These are phyloP conservation scores for Sporisorium graminicola DNA, from an alignment of 1,284 basidiomycete genomes.

Conservation along the genomic window DNA sequence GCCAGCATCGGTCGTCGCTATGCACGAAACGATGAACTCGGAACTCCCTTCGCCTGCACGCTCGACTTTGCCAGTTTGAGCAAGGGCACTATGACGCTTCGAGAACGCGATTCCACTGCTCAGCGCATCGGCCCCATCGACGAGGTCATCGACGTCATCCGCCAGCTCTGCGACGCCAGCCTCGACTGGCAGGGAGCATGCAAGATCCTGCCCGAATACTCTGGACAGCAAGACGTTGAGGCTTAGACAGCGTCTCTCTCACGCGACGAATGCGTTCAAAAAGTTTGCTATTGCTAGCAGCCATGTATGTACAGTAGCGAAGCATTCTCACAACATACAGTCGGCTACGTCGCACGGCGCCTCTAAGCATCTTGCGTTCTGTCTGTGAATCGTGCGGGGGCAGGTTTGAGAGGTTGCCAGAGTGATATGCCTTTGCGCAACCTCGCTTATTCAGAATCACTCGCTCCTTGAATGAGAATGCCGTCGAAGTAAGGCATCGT, in stretches of 20 bases:
- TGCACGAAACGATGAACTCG: conserved; percentile 96
- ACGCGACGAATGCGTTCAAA: not conserved
- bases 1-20: conserved; percentile 97
- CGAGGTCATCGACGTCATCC: conserved; percentile 84
- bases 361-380: too few species aligned
- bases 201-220: conserved; percentile 81
- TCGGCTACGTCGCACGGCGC: not conserved
- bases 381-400: too few species aligned
- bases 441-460: too few species aligned
- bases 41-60: conserved; percentile 95
- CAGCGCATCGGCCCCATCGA: conserved; percentile 94
- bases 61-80: conserved; percentile 94
- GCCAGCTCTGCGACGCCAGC: conserved; percentile 67
- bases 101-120: conserved; percentile 90
- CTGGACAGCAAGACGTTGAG: conserved; percentile 79
- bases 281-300: not conserved
- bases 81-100: conserved; percentile 68
- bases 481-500: too few species aligned
- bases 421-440: too few species aligned
- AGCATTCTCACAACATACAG: too few species aligned
- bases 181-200: conserved; percentile 83
- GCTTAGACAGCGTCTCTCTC: conserved; percentile 12
- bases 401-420: too few species aligned
- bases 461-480: too few species aligned
- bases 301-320: not conserved